Evolutionary conservation across 768 basidiomycete genomes (phyloP).

Genomic region (Guyanaporus albipodus): DNA sequence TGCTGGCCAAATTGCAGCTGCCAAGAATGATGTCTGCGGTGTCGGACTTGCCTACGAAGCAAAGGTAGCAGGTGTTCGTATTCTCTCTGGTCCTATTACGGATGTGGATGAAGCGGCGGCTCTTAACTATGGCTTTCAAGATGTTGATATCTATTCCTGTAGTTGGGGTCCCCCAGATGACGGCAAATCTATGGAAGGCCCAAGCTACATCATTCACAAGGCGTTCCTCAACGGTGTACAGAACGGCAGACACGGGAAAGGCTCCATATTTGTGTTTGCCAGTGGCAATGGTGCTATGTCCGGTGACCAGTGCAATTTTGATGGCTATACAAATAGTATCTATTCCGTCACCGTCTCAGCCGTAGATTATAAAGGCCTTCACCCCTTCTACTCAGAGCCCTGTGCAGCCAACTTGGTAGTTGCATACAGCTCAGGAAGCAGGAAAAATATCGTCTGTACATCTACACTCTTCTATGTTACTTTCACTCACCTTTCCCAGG

Average conservation of each 20-base stretch:
- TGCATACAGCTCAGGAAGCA: conserved; percentile 92
- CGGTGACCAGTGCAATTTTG: conserved; percentile 98
- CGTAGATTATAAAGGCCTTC: conserved; percentile 86
- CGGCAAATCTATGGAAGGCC: conserved; percentile 91
- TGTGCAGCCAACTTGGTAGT: conserved; percentile 97
- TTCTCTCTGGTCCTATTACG: conserved; percentile 90
- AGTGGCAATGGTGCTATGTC: conserved; percentile 91
- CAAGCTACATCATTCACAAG: conserved; percentile 85
- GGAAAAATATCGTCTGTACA: conserved; percentile 81
- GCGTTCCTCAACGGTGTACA: conserved; percentile 92
- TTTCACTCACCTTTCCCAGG: conserved; percentile 43
- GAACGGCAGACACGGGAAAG: conserved; percentile 84
- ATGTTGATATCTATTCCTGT: conserved; percentile 88
- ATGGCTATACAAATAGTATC: conserved; percentile 98
- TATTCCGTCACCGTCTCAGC: conserved; percentile 97
- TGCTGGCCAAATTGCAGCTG: conserved; percentile 94
- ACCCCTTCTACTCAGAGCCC: conserved; percentile 96
- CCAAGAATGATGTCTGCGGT: conserved; percentile 90
- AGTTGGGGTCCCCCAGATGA: conserved; percentile 99
- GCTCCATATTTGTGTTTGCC: conserved; percentile 94
- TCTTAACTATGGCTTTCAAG: conserved; percentile 90
- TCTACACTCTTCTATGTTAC: neutral
- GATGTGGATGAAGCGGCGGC: conserved; percentile 95
- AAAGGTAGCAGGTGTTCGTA: conserved; percentile 90
- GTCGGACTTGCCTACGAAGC: conserved; percentile 91